Percentiles rank a stretch among this genome's conserved stretches.
These are phyloP conservation scores for Coccomyxa subellipsoidea DNA, from an alignment of 163 green algal genomes.

Conservation along the genomic window DNA sequence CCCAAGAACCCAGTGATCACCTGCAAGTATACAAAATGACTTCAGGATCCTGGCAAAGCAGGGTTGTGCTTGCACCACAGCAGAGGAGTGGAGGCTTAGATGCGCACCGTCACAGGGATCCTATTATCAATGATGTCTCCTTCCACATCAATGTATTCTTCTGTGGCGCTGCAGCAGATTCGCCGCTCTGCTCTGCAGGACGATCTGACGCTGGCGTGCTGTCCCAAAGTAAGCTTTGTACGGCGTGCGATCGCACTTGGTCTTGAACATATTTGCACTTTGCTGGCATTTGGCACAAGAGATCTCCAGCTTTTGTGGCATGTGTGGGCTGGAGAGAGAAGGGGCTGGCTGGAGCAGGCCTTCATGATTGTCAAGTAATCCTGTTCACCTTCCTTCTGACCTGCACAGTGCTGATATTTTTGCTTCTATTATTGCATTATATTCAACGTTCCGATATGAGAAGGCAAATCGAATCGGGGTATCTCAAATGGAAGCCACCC, in stretches of 20 bases:
- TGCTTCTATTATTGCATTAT: no score
- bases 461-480: no score
- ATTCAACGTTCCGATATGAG: no score
- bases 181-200: background rate
- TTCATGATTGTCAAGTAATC: no score
- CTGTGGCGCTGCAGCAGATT: background rate
- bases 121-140: background rate
- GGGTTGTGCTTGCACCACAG: no score
- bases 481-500: no score
- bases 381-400: no score
- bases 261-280: background rate
- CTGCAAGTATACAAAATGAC: no score
- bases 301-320: background rate
- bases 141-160: background rate
- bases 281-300: background rate
- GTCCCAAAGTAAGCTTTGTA: background rate
- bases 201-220: background rate
- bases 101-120: background rate
- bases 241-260: background rate
- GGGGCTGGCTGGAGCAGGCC: background rate
- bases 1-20: slow-evolving; percentile 26
- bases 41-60: no score
- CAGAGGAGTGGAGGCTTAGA: background rate
- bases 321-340: background rate
- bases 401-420: no score